A percentile compares a stretch with the other conserved stretches of the same genome.
These are phyloP conservation scores for Silybum marianum DNA, from an alignment of 129 eudicot genomes.

Conservation along the genomic window DNA sequence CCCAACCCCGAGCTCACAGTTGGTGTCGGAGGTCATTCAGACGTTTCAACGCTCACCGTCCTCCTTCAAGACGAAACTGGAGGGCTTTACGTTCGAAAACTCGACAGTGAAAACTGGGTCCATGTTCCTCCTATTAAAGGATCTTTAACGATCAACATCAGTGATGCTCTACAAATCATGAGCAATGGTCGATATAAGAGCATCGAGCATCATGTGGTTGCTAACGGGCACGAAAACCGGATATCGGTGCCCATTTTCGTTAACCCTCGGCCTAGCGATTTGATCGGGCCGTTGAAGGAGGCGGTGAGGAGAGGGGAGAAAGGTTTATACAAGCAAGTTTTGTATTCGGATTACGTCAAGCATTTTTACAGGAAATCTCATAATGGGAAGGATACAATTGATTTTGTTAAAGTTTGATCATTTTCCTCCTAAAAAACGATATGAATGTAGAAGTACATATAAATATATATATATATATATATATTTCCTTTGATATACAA, in stretches of 20 bases:
- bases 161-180: slow-evolving; percentile 57
- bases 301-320: slow-evolving; percentile 37
- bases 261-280: slow-evolving; percentile 42
- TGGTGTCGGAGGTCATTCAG: slow-evolving; percentile 59
- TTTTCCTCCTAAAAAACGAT: not conserved
- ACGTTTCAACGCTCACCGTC: slow-evolving; percentile 48
- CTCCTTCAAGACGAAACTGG: slow-evolving; percentile 51
- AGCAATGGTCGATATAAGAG: slow-evolving; percentile 58
- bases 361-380: slow-evolving; percentile 52
- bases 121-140: slow-evolving; percentile 53
- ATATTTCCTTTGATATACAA: not conserved
- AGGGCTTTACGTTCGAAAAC: slow-evolving; percentile 48
- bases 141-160: slow-evolving; percentile 46
- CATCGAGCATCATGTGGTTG: slow-evolving; percentile 52
- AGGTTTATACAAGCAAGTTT: slow-evolving; percentile 39
- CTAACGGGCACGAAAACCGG: slow-evolving; percentile 36
- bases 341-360: slow-evolving; percentile 50
- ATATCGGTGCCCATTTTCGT: slow-evolving; percentile 53
- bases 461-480: not conserved
- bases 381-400: slow-evolving; percentile 55
- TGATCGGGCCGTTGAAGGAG: slow-evolving; percentile 41
- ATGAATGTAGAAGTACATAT: not conserved
- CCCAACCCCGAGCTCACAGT: slow-evolving; percentile 58
- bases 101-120: slow-evolving; percentile 38
- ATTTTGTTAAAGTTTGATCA: slow-evolving; percentile 34